Conservation (phyloP, 2,329 filamentous ascomycete genomes). For the Fusarium subglutinans region DNA sequence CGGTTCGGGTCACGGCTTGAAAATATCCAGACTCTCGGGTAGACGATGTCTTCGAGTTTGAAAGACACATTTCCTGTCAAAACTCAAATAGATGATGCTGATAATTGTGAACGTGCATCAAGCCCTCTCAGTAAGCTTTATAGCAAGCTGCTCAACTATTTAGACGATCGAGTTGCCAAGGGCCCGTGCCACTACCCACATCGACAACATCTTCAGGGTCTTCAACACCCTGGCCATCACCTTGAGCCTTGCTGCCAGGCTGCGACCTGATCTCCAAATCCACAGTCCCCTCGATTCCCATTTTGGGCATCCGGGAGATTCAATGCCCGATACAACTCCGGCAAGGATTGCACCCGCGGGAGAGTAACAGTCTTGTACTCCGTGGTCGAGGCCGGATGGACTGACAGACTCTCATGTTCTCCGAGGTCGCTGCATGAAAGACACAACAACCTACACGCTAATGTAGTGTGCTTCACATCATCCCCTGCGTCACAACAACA, state of each 20-base stretch:
- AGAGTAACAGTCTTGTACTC: neutral
- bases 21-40: neutral
- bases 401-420: neutral
- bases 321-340: constrained; percentile 1
- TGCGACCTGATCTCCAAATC: constrained; percentile 3
- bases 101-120: neutral
- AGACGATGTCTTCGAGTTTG: neutral
- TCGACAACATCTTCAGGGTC: constrained; percentile 18
- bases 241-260: constrained; percentile 6
- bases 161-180: constrained; percentile 1
- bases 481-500: constrained; percentile 30
- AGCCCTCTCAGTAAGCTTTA: neutral
- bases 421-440: constrained; percentile 15
- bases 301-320: constrained; percentile 9
- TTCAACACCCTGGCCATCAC: constrained; percentile 12
- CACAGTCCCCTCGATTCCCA: neutral
- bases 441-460: constrained; percentile 3
- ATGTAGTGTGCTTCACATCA: constrained; percentile 18
- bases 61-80: neutral
- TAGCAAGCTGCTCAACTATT: neutral
- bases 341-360: neutral
- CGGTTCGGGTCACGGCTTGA: neutral
- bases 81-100: neutral
- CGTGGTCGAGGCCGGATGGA: neutral
- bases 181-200: neutral